A percentile compares a stretch with the other conserved stretches of the same genome.
These are phyloP conservation scores for Scheffersomyces illinoinensis DNA, from an alignment of 1,139 yeast species.

Conservation along the genomic window DNA sequence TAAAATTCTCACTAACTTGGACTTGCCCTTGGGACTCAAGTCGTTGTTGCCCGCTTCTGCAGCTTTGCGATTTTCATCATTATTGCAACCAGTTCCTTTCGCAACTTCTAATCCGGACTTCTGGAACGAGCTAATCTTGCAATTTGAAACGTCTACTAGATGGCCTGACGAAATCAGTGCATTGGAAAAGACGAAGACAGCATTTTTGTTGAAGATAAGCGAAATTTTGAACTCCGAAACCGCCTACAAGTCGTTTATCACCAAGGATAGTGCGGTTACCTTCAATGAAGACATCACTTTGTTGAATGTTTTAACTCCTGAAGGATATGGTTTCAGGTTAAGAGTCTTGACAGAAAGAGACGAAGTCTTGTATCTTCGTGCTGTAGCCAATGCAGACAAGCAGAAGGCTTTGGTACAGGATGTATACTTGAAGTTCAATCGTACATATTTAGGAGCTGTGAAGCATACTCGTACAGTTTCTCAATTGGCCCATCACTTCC, in stretches of 20 bases:
- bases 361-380: conserved; percentile 69
- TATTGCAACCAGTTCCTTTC: conserved; percentile 80
- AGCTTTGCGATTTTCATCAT: conserved; percentile 70
- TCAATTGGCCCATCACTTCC: conserved; percentile 70
- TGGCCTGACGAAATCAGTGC: conserved; percentile 96
- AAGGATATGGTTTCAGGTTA: conserved; percentile 80
- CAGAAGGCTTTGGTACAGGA: conserved; percentile 61
- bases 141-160: conserved; percentile 84
- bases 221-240: conserved; percentile 56
- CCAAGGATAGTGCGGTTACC: conserved; percentile 67
- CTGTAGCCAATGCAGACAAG: conserved; percentile 60
- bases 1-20: conserved; percentile 51
- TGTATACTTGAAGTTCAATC: conserved; percentile 64
- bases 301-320: conserved; percentile 73
- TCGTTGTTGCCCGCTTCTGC: conserved; percentile 72
- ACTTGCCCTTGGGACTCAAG: conserved; percentile 72
- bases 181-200: conserved; percentile 85
- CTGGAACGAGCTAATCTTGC: conserved; percentile 76
- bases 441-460: conserved; percentile 66
- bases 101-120: conserved; percentile 77
- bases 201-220: conserved; percentile 74
- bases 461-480: conserved; percentile 81
- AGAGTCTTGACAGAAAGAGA: conserved; percentile 81
- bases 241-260: conserved; percentile 56
- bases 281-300: conserved; percentile 60